Percentiles rank a stretch among this genome's conserved stretches.
These are phyloP conservation scores for Trichoderma asperellum DNA, from an alignment of 2,329 filamentous ascomycete species.

Conservation along the genomic window DNA sequence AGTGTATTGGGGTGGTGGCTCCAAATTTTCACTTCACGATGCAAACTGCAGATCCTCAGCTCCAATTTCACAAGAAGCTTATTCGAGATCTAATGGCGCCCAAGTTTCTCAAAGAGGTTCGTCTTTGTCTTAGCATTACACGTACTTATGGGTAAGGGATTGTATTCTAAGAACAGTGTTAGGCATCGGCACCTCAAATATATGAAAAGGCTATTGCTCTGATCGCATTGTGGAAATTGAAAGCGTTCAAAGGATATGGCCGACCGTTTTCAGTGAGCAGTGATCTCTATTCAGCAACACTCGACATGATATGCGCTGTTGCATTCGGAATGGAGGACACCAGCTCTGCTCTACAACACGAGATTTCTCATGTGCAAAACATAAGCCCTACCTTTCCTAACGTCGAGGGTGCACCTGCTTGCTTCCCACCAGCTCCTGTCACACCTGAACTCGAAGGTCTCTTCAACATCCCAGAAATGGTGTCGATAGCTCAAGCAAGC, in stretches of 20 bases:
- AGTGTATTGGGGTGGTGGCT: constrained; percentile 35
- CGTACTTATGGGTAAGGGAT: too few species aligned
- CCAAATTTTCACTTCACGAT: constrained; percentile 43
- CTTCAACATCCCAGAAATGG: constrained; percentile 36
- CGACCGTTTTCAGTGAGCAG: constrained; percentile 40
- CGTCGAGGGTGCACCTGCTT: constrained; percentile 17
- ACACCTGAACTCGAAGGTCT: constrained; percentile 34
- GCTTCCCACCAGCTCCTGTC: constrained; percentile 30
- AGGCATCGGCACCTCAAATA: constrained; percentile 44
- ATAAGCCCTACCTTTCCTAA: background rate
- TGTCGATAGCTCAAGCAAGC: constrained; percentile 35
- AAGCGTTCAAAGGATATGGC: constrained; percentile 36
- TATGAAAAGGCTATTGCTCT: constrained; percentile 40
- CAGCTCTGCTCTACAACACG: constrained; percentile 31
- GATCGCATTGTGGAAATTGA: constrained; percentile 43
- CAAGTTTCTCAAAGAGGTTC: constrained; percentile 40
- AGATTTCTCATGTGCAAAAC: constrained; percentile 28
- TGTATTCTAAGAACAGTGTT: constrained; percentile 15
- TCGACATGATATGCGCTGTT: constrained; percentile 44
- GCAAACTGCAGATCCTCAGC: constrained; percentile 39
- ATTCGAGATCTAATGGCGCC: constrained; percentile 45
- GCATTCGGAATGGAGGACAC: constrained; percentile 40
- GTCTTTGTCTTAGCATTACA: constrained; percentile 16
- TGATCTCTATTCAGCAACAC: constrained; percentile 41
- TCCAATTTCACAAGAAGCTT: constrained; percentile 41